Conservation (phyloP, 768 basidiomycete genomes). For the Cystobasidium tubakii region DNA sequence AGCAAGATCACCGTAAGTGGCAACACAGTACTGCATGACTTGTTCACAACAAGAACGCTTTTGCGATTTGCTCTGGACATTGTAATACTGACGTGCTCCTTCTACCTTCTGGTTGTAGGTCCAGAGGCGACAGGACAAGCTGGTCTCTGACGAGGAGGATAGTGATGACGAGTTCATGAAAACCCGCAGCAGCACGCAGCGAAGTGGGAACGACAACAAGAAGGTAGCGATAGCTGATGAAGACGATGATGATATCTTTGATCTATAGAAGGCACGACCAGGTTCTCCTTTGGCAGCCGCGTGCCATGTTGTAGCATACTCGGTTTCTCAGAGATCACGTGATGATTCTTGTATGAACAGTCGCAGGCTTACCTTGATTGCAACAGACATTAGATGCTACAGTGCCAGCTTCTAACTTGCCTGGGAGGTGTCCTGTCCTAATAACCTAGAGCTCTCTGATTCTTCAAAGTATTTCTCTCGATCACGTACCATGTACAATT, state of each 20-base stretch:
- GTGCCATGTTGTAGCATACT: not conserved
- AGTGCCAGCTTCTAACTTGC: too few species aligned
- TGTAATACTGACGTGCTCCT: too few species aligned
- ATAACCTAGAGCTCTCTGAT: too few species aligned
- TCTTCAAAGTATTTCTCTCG: too few species aligned
- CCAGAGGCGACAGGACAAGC: constrained; percentile 31
- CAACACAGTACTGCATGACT: not conserved
- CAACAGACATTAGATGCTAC: too few species aligned
- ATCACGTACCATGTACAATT: too few species aligned
- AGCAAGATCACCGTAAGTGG: constrained; percentile 32
- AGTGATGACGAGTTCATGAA: constrained; percentile 21
- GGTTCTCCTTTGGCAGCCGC: not conserved
- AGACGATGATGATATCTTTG: constrained; percentile 35
- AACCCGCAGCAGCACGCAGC: not conserved
- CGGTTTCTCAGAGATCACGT: not conserved
- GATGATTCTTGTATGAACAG: too few species aligned
- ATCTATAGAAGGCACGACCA: constrained; percentile 3
- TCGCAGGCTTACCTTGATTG: too few species aligned
- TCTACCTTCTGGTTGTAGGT: not conserved
- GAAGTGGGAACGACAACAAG: not conserved
- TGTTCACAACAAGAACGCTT: not conserved
- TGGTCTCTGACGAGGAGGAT: constrained; percentile 23
- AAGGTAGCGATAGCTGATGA: constrained; percentile 14
- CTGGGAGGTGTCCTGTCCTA: too few species aligned
- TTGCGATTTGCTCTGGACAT: too few species aligned